phyloP scores from a whole-genome alignment of 192 early-diverging fungal genomes.

The Dissophora globulifera region DNA sequence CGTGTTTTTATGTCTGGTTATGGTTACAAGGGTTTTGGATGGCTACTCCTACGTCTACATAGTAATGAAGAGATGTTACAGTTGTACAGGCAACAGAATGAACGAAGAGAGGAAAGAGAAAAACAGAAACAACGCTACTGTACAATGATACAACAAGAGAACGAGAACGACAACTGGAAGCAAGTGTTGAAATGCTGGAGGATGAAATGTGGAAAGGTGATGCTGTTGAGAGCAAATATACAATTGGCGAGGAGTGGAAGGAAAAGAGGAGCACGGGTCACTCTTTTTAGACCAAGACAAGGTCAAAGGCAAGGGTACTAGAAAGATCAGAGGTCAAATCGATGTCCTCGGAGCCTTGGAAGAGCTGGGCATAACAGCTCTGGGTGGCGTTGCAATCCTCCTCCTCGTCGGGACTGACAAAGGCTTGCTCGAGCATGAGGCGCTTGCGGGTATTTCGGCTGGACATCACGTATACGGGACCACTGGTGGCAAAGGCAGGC shows the following conservation, averaged over 20 bases:
- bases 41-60: too few species aligned
- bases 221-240: not conserved
- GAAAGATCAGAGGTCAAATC: slow-evolving; percentile 23
- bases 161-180: slow-evolving; percentile 1
- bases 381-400: slow-evolving; percentile 23
- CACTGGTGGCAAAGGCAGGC: slow-evolving; percentile 10
- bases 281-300: slow-evolving; percentile 18
- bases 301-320: slow-evolving; percentile 39
- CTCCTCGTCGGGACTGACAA: slow-evolving; percentile 41
- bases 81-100: slow-evolving; percentile 14
- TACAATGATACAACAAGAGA: slow-evolving; percentile 12
- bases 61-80: slow-evolving; percentile 18
- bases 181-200: not conserved
- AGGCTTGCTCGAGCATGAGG: slow-evolving; percentile 50
- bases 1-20: slow-evolving; percentile 14
- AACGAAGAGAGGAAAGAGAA: slow-evolving; percentile 8
- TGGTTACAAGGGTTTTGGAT: slow-evolving; percentile 24
- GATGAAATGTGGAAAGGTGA: slow-evolving; percentile 2
- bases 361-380: slow-evolving; percentile 36
- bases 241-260: not conserved
- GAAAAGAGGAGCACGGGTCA: slow-evolving; percentile 3
- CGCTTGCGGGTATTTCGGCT: slow-evolving; percentile 52
- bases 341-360: slow-evolving; percentile 22
- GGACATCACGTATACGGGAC: slow-evolving; percentile 48
- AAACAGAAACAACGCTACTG: not conserved